Evolutionary conservation across 495 filamentous ascomycete species (phyloP).

Genomic region (Penicillium egyptiacum): DNA sequence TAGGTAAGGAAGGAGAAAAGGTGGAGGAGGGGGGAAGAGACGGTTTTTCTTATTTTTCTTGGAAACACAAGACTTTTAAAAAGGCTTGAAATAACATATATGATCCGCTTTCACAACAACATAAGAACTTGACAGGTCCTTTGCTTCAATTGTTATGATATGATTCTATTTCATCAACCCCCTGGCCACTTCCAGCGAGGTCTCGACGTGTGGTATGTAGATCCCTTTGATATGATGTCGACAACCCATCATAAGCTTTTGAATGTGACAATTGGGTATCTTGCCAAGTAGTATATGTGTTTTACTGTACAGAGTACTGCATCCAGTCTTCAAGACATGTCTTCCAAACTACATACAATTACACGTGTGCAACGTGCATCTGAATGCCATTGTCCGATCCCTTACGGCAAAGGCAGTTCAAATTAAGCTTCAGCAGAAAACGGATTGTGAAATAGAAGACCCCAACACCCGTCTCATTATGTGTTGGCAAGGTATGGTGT

Average conservation of each 20-base stretch:
- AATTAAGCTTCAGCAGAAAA: background rate
- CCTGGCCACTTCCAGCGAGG: constrained; percentile 2
- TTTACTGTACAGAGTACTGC: background rate
- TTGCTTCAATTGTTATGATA: constrained; percentile 1
- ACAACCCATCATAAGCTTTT: constrained; percentile 1
- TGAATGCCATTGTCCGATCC: constrained; percentile 1
- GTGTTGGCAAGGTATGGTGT: background rate
- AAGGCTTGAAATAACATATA: background rate
- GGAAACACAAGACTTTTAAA: background rate
- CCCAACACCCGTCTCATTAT: background rate
- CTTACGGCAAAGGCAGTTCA: background rate
- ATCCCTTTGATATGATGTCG: constrained; percentile 7
- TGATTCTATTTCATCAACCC: background rate
- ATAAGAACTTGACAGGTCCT: background rate
- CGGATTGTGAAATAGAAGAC: background rate
- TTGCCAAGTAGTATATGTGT: constrained; percentile 5
- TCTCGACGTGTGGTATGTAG: constrained; percentile 4
- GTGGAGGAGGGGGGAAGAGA: constrained; percentile 16
- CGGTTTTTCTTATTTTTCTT: constrained; percentile 7
- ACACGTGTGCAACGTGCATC: background rate
- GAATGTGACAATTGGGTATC: background rate
- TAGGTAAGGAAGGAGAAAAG: constrained; percentile 17
- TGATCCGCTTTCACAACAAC: background rate
- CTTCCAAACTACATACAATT: background rate
- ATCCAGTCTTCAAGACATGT: background rate